Evolutionary conservation across 2,329 filamentous ascomycete species (phyloP), one percentile per base, ranked within the genome.

Genomic region (Fusarium sambucinum): DNA sequence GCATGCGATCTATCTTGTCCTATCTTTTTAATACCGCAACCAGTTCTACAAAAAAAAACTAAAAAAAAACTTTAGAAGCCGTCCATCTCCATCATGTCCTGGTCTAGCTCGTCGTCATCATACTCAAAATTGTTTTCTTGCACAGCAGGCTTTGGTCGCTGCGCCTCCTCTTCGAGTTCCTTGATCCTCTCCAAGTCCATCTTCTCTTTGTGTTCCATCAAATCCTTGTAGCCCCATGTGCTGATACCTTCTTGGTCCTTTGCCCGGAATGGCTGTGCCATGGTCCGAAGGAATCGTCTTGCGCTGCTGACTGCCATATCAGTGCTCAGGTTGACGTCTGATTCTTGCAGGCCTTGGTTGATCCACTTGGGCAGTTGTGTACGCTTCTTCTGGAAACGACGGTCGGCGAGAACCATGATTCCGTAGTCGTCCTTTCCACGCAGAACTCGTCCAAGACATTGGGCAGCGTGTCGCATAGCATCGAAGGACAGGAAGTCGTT

Each of bases 401-500:
- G 90, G 78, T 99, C 96, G 3, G 96, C 96, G 29, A 99, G 85
- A 6, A 99, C 95, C 96, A 99, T 99, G 83, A 99, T 93, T n/a
- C 96, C 96, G 79, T 99, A 99, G 79, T 99, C 96, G 76, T 99
- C 96, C 79, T 99, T 99, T 25, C 96, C 96, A 73, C 96, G 87
- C 66, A 99, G 83, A 42, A 99, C 96, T 77, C 96, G 94, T 16
- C 96, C 96, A 3, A 99, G 84, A 75, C 96, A 99, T 77, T 99
- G 96, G 1, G 96, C 95, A 16, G 96, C 96, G 77, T 99, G 96
- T n/a, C 96, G 90, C 95, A 99, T 99, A 23, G 96, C 96, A 77
- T 99, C 96, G 84, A 99, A 99, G 21, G 96, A 98, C 12, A 99
- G 82, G 76, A 99, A 99, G 77, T 99, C 96, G 71, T 97, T 97